Conservation (phyloP, 2,329 filamentous ascomycete genomes). For the Amauroascus verrucosus region DNA sequence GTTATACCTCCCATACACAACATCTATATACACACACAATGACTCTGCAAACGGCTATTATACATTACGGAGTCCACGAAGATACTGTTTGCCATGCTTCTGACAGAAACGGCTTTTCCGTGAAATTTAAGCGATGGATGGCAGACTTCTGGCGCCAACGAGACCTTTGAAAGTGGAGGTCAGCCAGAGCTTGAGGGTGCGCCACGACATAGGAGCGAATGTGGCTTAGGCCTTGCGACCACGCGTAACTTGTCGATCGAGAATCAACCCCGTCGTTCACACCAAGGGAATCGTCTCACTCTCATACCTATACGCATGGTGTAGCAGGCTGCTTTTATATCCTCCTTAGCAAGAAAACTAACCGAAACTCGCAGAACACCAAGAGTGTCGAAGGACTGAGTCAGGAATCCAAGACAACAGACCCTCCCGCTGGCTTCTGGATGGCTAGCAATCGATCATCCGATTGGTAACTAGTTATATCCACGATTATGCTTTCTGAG, state of each 20-base stretch:
- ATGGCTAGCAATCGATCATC: neutral
- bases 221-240: slow-evolving; percentile 1
- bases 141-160: neutral
- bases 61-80: too few species aligned
- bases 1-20: too few species aligned
- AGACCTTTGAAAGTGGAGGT: neutral
- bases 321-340: neutral
- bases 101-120: too few species aligned
- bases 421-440: too few species aligned
- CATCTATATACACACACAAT: too few species aligned
- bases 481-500: neutral
- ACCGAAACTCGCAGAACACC: neutral
- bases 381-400: neutral
- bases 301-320: neutral
- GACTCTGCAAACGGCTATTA: too few species aligned
- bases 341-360: neutral
- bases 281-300: neutral
- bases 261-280: neutral
- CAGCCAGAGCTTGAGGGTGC: neutral
- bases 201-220: slow-evolving; percentile 4
- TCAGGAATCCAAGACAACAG: neutral
- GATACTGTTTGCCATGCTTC: too few species aligned
- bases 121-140: too few species aligned
- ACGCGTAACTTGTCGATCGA: slow-evolving; percentile 2
- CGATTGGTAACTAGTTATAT: neutral